Conservation (phyloP, 495 filamentous ascomycete genomes). For the Hypoxylon subgilvum region DNA sequence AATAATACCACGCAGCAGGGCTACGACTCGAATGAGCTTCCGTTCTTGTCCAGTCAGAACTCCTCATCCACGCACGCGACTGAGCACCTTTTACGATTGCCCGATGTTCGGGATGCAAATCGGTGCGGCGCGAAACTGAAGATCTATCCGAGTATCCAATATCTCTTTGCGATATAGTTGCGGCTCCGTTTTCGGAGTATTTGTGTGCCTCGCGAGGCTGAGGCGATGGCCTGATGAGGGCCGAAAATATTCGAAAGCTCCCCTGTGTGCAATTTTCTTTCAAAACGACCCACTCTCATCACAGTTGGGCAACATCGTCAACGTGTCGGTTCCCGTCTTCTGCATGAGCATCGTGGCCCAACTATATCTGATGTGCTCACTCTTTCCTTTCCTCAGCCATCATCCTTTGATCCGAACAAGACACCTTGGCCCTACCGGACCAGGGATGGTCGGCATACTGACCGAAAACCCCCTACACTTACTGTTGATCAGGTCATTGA, state of each 20-base stretch:
- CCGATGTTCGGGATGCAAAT: conserved; percentile 27
- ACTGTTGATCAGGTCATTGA: conserved; percentile 54
- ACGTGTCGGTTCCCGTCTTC: conserved; percentile 13
- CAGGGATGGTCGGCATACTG: too few relatives aligned
- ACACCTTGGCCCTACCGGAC: too few relatives aligned
- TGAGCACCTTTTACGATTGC: conserved; percentile 14
- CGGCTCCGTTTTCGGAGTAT: conserved; percentile 32
- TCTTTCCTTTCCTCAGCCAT: too few relatives aligned
- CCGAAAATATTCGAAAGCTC: conserved; percentile 10
- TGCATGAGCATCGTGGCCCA: conserved; percentile 21
- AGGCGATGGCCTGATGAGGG: conserved; percentile 19
- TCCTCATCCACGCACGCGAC: conserved; percentile 20
- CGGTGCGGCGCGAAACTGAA: neutral
- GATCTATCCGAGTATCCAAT: conserved; percentile 1
- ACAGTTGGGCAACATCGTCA: conserved; percentile 20
- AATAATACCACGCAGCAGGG: conserved; percentile 24
- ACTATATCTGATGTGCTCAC: conserved; percentile 15
- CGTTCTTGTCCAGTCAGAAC: conserved; percentile 16
- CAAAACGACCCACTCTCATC: conserved; percentile 19
- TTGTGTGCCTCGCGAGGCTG: conserved; percentile 23
- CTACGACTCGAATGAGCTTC: conserved; percentile 25
- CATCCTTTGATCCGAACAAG: too few relatives aligned
- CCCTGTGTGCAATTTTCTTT: conserved; percentile 1
- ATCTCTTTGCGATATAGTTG: neutral
- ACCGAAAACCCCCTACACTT: too few relatives aligned